Percentiles rank a stretch among this genome's conserved stretches.
phyloP scores from a whole-genome alignment of 495 filamentous ascomycete genomes.

The Penicillium coffeae region DNA sequence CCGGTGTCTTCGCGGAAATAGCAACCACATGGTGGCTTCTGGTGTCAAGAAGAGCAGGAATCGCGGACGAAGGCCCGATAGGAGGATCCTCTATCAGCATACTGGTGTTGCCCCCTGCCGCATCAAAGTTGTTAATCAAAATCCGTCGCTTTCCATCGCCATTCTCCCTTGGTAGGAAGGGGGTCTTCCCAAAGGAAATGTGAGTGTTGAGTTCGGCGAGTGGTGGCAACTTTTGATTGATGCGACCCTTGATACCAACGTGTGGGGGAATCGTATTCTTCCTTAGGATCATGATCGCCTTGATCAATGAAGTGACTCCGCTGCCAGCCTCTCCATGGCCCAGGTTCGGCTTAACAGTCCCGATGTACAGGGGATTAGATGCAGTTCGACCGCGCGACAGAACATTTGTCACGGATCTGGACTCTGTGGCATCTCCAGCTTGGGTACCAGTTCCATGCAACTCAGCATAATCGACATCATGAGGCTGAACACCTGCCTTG shows the following conservation, averaged over 20 bases:
- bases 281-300: slow-evolving; percentile 29
- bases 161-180: neutral
- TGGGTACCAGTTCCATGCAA: slow-evolving; percentile 47
- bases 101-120: neutral
- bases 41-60: neutral
- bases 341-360: slow-evolving; percentile 32
- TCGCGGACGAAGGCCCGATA: neutral
- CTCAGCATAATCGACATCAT: slow-evolving; percentile 50
- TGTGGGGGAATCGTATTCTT: slow-evolving; percentile 30
- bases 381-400: slow-evolving; percentile 17
- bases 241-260: slow-evolving; percentile 31
- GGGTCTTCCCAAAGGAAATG: slow-evolving; percentile 16
- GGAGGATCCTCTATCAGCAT: neutral
- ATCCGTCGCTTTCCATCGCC: neutral
- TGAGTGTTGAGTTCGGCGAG: slow-evolving; percentile 20
- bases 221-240: slow-evolving; percentile 26
- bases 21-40: neutral
- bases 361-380: slow-evolving; percentile 10
- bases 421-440: slow-evolving; percentile 33
- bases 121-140: slow-evolving; percentile 1
- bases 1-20: neutral
- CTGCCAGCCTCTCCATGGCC: slow-evolving; percentile 33
- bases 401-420: slow-evolving; percentile 25
- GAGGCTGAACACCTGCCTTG: slow-evolving; percentile 43
- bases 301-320: slow-evolving; percentile 29